These are phyloP conservation scores for Mycena leptocephala DNA, from an alignment of 768 basidiomycete species.

Conservation along the genomic window DNA sequence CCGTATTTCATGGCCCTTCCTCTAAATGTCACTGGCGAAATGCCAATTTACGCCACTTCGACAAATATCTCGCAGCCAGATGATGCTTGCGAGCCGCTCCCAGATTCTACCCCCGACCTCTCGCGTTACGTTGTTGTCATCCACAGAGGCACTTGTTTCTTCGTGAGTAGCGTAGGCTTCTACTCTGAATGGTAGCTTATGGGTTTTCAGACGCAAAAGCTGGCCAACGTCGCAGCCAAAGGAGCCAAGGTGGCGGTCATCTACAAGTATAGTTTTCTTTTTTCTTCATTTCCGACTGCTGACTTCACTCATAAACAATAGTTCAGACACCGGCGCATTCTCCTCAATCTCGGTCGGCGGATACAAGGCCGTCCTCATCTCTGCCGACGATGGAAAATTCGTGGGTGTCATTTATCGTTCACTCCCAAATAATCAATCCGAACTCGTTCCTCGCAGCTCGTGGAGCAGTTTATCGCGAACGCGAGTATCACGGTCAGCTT, in stretches of 20 bases:
- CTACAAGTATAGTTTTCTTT: conserved; percentile 55
- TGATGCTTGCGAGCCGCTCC: conserved; percentile 60
- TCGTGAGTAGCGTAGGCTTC: conserved; percentile 39
- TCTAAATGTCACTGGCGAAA: conserved; percentile 50
- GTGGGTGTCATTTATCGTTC: conserved; percentile 11
- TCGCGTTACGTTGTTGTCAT: conserved; percentile 57
- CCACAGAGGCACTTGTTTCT: conserved; percentile 60
- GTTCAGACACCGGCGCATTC: conserved; percentile 30
- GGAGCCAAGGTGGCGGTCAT: conserved; percentile 52
- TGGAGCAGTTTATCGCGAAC: conserved; percentile 48
- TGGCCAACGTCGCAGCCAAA: conserved; percentile 53
- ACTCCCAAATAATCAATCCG: neutral
- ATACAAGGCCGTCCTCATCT: conserved; percentile 52
- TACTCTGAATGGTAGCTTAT: neutral
- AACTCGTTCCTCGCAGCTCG: conserved; percentile 40
- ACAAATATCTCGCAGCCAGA: conserved; percentile 52
- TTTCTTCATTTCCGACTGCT: conserved; percentile 23
- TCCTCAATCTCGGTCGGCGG: conserved; percentile 41
- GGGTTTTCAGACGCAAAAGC: conserved; percentile 50
- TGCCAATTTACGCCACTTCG: conserved; percentile 59
- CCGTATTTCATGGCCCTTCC: conserved; percentile 57
- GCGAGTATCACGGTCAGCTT: conserved; percentile 49
- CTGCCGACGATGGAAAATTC: conserved; percentile 52
- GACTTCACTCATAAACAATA: neutral
- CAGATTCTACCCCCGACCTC: conserved; percentile 57